phyloP scores from a whole-genome alignment of 1,284 basidiomycete species.

The Leccinum subrobustum region DNA sequence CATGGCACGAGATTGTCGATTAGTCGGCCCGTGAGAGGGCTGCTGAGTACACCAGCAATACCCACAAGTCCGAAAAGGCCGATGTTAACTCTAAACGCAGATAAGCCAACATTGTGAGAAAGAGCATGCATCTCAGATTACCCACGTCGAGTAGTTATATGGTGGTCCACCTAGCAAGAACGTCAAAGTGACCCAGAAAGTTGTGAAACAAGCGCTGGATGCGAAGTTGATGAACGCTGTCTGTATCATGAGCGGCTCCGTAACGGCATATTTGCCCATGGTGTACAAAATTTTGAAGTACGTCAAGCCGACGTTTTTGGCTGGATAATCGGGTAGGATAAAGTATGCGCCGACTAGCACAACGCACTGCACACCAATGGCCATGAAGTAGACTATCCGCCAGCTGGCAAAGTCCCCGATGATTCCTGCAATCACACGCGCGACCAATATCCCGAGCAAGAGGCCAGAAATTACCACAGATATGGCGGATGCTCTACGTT shows the following conservation, averaged over 20 bases:
- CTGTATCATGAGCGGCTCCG: conserved; percentile 69
- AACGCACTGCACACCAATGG: conserved; percentile 54
- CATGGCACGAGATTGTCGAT: conserved; percentile 67
- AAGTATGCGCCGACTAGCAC: conserved; percentile 55
- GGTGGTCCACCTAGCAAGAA: conserved; percentile 67
- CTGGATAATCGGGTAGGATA: conserved; percentile 68
- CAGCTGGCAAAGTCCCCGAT: conserved; percentile 62
- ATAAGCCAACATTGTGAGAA: conserved; percentile 7
- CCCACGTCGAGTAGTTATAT: conserved; percentile 65
- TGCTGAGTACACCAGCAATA: conserved; percentile 61
- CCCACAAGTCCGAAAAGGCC: conserved; percentile 74
- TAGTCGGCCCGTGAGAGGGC: conserved; percentile 58
- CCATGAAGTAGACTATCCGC: conserved; percentile 67
- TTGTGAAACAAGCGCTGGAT: conserved; percentile 56
- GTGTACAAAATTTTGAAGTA: conserved; percentile 63
- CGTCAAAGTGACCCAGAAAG: conserved; percentile 73
- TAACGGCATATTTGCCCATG: conserved; percentile 67
- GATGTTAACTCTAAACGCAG: conserved; percentile 51
- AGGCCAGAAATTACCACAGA: conserved; percentile 68
- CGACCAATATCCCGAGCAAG: conserved; percentile 69
- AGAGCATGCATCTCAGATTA: not conserved
- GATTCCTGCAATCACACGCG: conserved; percentile 65
- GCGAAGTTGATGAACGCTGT: conserved; percentile 55
- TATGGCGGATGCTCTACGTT: conserved; percentile 60
- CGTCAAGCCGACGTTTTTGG: conserved; percentile 55